Evolutionary conservation across 768 basidiomycete genomes (phyloP), one percentile per base, ranked within the genome.

Genomic region (Calvatia gigantea): DNA sequence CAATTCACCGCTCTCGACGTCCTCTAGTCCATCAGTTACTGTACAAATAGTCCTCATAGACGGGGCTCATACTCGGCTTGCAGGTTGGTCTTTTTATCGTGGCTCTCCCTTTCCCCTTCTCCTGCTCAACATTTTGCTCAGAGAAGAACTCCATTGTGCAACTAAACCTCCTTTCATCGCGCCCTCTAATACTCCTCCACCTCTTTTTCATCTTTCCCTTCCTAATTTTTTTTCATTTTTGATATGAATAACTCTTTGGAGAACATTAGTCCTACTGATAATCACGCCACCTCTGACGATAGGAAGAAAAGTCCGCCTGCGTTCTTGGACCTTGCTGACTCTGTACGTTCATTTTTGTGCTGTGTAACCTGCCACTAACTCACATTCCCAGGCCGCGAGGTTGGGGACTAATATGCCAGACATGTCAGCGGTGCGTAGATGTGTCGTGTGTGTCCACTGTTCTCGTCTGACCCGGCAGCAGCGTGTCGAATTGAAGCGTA

Each of bases 281-380:
- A 82, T 84, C 80, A 75, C 69, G 71, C 81, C 66, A 65, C 82
- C 69, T 75, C 81, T 50, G 86, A 86, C 67, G 86, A 83, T 61
- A 78, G 85, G 69, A 91, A 89, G 77, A 87, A 89, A 65, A 93
- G 87, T 71, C 91, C 92, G 17, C 90, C 92, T 60, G 92, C 92
- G 56, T 94, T 94, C 74, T 79, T 94, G 73, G 92, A 94, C 78
- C 85, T 94, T 65, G 92, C 92, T 57, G 92, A 94, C 75, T 93
- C 92, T 63, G 92, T 94, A 69, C 65, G 90, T 82, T 27, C 17
- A 54, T 38, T 52, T 55, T 39, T 41, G 42, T 59, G 31, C 60
- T 60, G 17, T 51, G 21, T 58, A 59, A 51, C 61, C 61, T 56
- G 38, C 59, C 44, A 32, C 53, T 52, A 56, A 60, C 53, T 66